Conservation (phyloP, 179 eudicot genomes). For the Corrigiola litoralis region DNA sequence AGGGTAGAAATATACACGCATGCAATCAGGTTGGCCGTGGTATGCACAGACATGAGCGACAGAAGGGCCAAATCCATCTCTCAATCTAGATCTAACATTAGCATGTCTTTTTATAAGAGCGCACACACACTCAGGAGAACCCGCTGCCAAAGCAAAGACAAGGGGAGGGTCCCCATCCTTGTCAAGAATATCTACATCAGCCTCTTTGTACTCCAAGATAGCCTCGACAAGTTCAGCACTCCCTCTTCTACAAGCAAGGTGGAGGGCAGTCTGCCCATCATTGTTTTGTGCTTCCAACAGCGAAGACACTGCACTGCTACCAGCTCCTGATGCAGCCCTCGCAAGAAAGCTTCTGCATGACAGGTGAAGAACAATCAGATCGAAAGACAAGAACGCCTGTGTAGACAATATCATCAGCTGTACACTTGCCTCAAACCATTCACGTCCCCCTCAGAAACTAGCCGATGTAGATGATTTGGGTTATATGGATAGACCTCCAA, state of each 20-base stretch:
- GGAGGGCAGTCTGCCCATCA: conserved; percentile 98
- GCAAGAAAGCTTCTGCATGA: conserved; percentile 67
- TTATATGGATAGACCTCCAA: conserved; percentile 58
- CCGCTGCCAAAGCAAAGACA: conserved; percentile 98
- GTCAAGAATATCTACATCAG: conserved; percentile 88
- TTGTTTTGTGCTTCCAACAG: conserved; percentile 84
- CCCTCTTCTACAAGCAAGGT: conserved; percentile 98
- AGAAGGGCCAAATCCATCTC: conserved; percentile 95
- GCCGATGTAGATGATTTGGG: conserved; percentile 64
- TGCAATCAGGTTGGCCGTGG: conserved; percentile 99
- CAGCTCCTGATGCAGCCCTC: conserved; percentile 58
- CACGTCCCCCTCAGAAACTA: conserved; percentile 83
- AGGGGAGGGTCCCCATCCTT: conserved; percentile 98
- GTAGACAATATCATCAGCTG: conserved; percentile 10
- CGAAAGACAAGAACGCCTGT: conserved; percentile 11
- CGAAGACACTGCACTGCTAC: conserved; percentile 42
- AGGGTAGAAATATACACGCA: conserved; percentile 63
- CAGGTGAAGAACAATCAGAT: conserved; percentile 20
- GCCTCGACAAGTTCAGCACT: conserved; percentile 85
- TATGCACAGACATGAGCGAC: conserved; percentile 98
- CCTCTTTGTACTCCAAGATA: conserved; percentile 73
- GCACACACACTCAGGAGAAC: conserved; percentile 95
- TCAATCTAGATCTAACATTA: conserved; percentile 75
- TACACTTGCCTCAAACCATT: conserved; percentile 73
- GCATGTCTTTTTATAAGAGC: conserved; percentile 76